These are phyloP conservation scores for Tuctoria greenei DNA, from an alignment of 176 grass and related monocot species.

Conservation along the genomic window DNA sequence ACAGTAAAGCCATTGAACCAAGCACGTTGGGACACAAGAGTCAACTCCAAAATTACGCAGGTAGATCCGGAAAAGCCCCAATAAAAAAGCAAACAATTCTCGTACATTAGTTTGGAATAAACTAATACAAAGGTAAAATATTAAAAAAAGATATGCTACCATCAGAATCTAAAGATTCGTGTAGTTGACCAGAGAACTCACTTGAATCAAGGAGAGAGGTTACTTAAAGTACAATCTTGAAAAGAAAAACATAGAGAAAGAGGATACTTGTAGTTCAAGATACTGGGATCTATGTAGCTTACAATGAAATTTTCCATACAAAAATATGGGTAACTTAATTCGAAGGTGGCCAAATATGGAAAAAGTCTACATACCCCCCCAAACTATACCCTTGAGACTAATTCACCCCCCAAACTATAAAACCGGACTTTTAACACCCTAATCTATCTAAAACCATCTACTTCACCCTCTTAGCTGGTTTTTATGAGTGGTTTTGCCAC, in stretches of 20 bases:
- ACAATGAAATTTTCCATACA: not conserved
- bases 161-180: not conserved
- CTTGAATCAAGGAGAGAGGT: conserved; percentile 1
- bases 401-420: too few species aligned
- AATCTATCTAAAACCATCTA: too few species aligned
- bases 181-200: conserved; percentile 1
- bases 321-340: not conserved
- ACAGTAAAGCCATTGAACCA: not conserved
- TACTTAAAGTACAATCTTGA: not conserved
- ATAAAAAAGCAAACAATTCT: not conserved
- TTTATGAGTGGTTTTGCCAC: too few species aligned
- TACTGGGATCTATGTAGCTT: not conserved
- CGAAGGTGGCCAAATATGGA: not conserved
- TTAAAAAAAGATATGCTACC: not conserved
- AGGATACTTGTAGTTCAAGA: not conserved
- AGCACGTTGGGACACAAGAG: not conserved
- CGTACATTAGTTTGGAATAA: conserved; percentile 20
- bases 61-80: conserved; percentile 1
- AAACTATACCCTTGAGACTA: too few species aligned
- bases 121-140: not conserved
- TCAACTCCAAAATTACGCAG: conserved; percentile 19
- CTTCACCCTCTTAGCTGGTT: too few species aligned
- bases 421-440: too few species aligned
- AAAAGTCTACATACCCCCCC: too few species aligned
- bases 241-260: too few species aligned